Base-by-base conservation (phyloP, 2,329 filamentous ascomycete genomes). In the Ophiostoma pallidulum region DNA sequence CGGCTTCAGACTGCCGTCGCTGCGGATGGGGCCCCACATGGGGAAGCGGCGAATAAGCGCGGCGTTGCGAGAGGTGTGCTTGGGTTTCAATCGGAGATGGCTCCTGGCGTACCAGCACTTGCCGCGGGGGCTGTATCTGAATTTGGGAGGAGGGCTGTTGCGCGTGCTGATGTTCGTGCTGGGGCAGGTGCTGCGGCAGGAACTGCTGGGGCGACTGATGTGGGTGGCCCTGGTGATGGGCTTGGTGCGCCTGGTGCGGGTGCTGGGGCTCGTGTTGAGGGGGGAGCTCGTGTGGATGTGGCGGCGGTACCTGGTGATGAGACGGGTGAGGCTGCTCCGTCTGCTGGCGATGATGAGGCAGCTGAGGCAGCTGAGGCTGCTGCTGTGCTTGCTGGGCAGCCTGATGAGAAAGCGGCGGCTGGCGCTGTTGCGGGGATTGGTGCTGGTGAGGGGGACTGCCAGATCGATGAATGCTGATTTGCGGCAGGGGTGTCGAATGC, bases 381-480 rank as follows among this genome's bases (percentile, higher is more conserved):
- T 5, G 51, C 18, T 64, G 60, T 8, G 58, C 13, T 14, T 40
- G 55, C 20, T 59, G 67, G 12, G 62, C 54, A 29, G 43, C n/a
- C n/a, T n/a, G n/a, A n/a, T n/a, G n/a, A n/a, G n/a, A n/a, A n/a
- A n/a, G n/a, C 22, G 24, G 41, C 6, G 29, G 45, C 18, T 41
- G 42, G 12, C 32, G 46, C 33, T 48, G 50, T 18, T 42, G 50
- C 7, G 68, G 19, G 60, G 64, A 35, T 70, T 73, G 54, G 69
- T 75, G 56, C 67, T 71, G n/a, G 69, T 71, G 42, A 70, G 65
- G 41, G 67, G 69, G 40, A 71, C 67, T 53, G 13, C 26, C 43
- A 10, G 45, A 41, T 51, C 74, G 73, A 10, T 76, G 64, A 18
- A 78, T 69, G 51, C 72, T 77, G 57, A 82, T 74, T 49, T 80